Evolutionary conservation across 2,329 filamentous ascomycete genomes (phyloP).

Genomic region (Ceratocystis diversiconidia): DNA sequence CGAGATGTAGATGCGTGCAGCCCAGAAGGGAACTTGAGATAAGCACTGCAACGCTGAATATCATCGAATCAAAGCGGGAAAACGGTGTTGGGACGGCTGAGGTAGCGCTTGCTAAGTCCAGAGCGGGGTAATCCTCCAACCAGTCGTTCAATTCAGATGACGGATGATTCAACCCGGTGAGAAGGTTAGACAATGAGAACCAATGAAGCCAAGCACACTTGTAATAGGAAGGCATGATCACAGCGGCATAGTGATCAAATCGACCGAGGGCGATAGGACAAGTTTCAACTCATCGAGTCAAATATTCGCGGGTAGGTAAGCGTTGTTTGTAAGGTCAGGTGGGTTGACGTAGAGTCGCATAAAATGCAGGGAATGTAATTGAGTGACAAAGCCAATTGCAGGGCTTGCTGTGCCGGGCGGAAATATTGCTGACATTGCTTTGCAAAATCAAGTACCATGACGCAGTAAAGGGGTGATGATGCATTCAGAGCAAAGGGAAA

Average conservation of each 20-base stretch:
- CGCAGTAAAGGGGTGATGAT: background rate
- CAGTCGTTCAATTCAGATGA: background rate
- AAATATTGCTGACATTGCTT: background rate
- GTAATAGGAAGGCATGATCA: background rate
- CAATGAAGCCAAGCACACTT: background rate
- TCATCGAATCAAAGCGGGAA: background rate
- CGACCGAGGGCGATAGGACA: background rate
- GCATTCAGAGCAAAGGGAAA: background rate
- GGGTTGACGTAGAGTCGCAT: background rate
- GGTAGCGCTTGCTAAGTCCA: background rate
- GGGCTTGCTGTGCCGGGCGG: background rate
- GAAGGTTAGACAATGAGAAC: background rate
- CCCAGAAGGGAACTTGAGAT: background rate
- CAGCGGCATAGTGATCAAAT: background rate
- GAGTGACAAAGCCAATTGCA: background rate
- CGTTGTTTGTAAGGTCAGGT: background rate
- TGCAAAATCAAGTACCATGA: background rate
- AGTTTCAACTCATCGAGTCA: background rate
- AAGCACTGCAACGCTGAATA: background rate
- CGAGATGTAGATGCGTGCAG: background rate
- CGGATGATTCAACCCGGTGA: background rate
- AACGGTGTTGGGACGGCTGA: background rate
- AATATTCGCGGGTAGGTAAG: background rate
- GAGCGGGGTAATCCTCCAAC: background rate
- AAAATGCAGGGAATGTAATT: background rate